Base-by-base conservation (phyloP, 2,329 filamentous ascomycete genomes). In the Acarospora socialis region DNA sequence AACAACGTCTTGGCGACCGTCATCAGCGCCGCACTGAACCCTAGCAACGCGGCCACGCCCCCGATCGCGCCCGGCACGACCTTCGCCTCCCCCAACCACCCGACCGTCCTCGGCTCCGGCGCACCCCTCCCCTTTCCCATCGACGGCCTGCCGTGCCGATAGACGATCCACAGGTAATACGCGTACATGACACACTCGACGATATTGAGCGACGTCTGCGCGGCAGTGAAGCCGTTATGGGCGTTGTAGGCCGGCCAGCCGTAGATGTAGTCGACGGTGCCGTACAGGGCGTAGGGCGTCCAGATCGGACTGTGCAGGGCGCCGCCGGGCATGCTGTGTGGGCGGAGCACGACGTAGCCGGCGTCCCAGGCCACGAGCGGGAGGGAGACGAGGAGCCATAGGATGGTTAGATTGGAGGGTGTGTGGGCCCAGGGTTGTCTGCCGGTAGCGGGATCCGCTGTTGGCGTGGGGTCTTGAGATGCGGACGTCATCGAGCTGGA, bases 331-430 rank as follows among this genome's bases (percentile, higher is more conserved):
- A 93, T 90, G 35, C 74, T 80, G 54, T 77, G 70, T 18, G 84
- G 84, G 13, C 84, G 80, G 33, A 81, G 60, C 28, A 92, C 62
- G 22, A 92, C 73, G 59, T 92, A 93, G 36, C 63, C 61, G 18
- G 70, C 70, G 58, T 93, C 84, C 84, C 84, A 92, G 30, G 71
- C 49, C 29, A 92, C 81, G 38, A 92, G 66, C 1, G 81, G 81
- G 10, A 90, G 58, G 13, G 80, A 84, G 39, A 87, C 41, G 36
- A 66, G 55, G 16, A 92, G 65, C 83, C 83, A 92, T 41, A 73
- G 43, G 25, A 82, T 65, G 14, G 70, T 61, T 8, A 73, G 48
- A 31, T 65, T 65, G 8, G 68, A 68, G 3, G 72, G 69, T 0
- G 66, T 72, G 47, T 80, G 74, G 7, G 65, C 59, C 70, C 72